Evolutionary conservation across 768 basidiomycete species (phyloP), one percentile per base, ranked within the genome.

Genomic region (Auricularia heimuer): DNA sequence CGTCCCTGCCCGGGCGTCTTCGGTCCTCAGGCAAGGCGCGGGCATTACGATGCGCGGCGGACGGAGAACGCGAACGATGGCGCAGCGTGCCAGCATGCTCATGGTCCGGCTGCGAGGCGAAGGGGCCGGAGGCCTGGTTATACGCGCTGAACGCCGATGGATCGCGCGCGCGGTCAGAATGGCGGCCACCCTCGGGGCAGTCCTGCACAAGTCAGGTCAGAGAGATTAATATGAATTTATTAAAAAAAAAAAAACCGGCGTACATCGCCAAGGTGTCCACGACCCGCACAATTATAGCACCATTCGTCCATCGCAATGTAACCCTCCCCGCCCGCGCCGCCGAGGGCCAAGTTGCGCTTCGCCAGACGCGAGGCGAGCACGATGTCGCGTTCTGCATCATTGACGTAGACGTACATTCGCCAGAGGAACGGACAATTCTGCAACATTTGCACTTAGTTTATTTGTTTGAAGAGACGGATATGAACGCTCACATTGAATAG

Each of bases 371-470:
- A 69, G 18, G 72, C 70, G 2, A 87, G 73, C 51, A 80, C 81
- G 4, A 69, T 66, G 11, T 73, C 70, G 36, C 82, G 82, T 54
- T 83, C 85, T 11, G 80, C 78, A 16, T 83, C 82, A 3, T 79
- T 76, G 35, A 88, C 78, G 68, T 92, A 92, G 45, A 85, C 82
- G 68, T 93, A 93, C 68, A 90, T 76, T 47, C 91, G 81, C 91
- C 91, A 93, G 66, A 87, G 77, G 2, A 87, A 88, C 6, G 90
- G 89, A 68, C 91, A 93, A 81, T 92, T 89, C 90, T 93, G 66
- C 35, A 56, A 12, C 65, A 42, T 33, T 3, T 36, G 10, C 37
- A n/a, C 63, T 42, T 63, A 18, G 56, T 16, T 54, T 62, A 62
- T 4, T 54, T 62, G 11, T 4, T 47, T 63, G 42, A 54, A 29